Conservation (phyloP, 2,329 filamentous ascomycete genomes). For the Ceratocystis cacaofunesta region DNA sequence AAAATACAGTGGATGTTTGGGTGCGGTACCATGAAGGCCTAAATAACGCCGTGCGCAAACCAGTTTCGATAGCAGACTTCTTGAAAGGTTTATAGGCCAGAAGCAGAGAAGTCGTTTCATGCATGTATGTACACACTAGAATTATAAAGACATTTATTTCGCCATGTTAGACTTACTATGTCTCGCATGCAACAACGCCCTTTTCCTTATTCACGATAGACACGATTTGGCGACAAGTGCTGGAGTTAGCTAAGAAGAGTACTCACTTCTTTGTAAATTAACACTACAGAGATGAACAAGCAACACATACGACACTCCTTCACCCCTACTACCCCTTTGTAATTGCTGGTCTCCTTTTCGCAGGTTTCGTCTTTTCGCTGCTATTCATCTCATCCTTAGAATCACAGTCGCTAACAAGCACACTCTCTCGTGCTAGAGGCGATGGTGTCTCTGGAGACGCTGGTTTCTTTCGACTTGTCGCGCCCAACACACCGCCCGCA, state of each 20-base stretch:
- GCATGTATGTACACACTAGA: not conserved
- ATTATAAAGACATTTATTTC: not conserved
- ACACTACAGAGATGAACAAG: not conserved
- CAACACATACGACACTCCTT: not conserved
- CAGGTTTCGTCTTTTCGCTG: not conserved
- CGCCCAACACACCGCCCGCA: not conserved
- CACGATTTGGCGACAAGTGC: not conserved
- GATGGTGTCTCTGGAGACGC: slow-evolving; percentile 5
- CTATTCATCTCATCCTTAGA: slow-evolving; percentile 3
- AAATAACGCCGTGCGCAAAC: slow-evolving; percentile 84
- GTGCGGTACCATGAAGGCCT: slow-evolving; percentile 80
- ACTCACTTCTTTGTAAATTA: not conserved
- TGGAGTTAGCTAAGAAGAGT: not conserved
- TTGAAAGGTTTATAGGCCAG: slow-evolving; percentile 43
- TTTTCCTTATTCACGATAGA: not conserved
- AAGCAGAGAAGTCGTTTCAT: not conserved
- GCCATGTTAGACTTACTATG: not conserved
- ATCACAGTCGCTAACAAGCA: slow-evolving; percentile 7
- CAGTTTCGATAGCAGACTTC: slow-evolving; percentile 66
- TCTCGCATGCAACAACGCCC: not conserved
- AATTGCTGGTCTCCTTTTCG: slow-evolving; percentile 1
- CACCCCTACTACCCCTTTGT: not conserved
- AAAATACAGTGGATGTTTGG: slow-evolving; percentile 52
- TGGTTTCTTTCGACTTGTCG: slow-evolving; percentile 7
- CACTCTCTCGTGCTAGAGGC: slow-evolving; percentile 14